phyloP scores from a whole-genome alignment of 2,329 filamentous ascomycete genomes.

The Pyricularia grisea region DNA sequence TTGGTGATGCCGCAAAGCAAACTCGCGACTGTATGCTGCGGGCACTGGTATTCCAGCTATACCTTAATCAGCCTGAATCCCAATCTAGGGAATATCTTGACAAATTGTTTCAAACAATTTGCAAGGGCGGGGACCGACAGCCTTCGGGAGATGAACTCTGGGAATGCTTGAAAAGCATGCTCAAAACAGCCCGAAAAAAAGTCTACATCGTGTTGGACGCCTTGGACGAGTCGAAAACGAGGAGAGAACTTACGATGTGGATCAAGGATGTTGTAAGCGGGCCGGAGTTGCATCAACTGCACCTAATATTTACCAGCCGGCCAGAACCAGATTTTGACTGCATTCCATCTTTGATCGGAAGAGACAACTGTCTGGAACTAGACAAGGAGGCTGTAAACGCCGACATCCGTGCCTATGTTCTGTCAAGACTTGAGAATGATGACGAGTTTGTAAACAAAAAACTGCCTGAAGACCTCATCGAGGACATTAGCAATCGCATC shows the following conservation, averaged over 20 bases:
- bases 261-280: too few species aligned
- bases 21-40: background rate
- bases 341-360: background rate
- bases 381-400: too few species aligned
- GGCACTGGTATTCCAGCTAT: background rate
- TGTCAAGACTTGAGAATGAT: too few species aligned
- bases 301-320: background rate
- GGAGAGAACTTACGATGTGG: too few species aligned
- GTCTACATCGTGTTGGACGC: too few species aligned
- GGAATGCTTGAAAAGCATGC: background rate
- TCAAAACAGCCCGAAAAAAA: too few species aligned
- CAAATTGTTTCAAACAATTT: background rate
- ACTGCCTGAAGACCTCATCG: too few species aligned
- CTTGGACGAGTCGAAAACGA: too few species aligned
- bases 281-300: background rate
- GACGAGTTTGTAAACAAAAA: too few species aligned
- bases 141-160: background rate
- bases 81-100: background rate
- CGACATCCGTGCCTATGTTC: too few species aligned
- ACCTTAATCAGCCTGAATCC: background rate
- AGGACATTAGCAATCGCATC: too few species aligned
- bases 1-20: background rate
- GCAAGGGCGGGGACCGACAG: background rate
- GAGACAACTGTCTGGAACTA: background rate
- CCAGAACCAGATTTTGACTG: background rate